phyloP scores from a whole-genome alignment of 2,329 filamentous ascomycete species.

The Xylaria sp. region DNA sequence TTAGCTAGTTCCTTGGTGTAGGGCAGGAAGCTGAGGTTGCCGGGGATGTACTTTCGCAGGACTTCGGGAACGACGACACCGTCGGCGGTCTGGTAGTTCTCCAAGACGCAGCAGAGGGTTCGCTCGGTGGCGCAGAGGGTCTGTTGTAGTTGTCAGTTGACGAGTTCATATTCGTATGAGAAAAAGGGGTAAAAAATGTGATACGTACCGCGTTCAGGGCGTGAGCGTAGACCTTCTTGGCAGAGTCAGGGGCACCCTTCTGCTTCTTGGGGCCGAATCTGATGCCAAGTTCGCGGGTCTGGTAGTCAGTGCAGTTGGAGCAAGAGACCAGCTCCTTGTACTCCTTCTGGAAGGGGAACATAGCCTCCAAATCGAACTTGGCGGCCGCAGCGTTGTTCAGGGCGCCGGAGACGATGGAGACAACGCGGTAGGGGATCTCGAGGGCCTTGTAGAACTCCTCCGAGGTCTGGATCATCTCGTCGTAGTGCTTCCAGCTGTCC shows the following conservation, averaged over 20 bases:
- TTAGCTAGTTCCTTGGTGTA: constrained; percentile 83
- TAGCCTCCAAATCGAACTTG: constrained; percentile 94
- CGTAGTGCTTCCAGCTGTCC: constrained; percentile 79
- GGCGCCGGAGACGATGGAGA: constrained; percentile 93
- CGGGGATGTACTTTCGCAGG: constrained; percentile 84
- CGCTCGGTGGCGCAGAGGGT: constrained; percentile 65
- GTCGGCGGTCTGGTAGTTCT: constrained; percentile 72
- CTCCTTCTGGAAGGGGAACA: constrained; percentile 93
- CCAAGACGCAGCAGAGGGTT: constrained; percentile 87
- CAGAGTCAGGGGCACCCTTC: constrained; percentile 52
- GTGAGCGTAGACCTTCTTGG: constrained; percentile 89
- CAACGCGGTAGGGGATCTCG: constrained; percentile 81
- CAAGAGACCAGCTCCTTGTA: constrained; percentile 80
- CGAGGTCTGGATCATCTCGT: constrained; percentile 83
- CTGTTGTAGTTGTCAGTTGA: neutral
- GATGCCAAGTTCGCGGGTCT: constrained; percentile 89
- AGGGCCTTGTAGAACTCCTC: constrained; percentile 95
- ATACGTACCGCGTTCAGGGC: constrained; percentile 72
- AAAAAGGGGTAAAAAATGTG: neutral
- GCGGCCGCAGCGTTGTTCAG: constrained; percentile 85
- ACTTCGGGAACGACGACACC: constrained; percentile 73
- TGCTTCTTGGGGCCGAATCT: constrained; percentile 83
- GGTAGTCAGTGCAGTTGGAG: constrained; percentile 94
- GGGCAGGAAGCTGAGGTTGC: constrained; percentile 81
- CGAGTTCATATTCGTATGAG: neutral